Evolutionary conservation across 352 stramenopile species (phyloP), one percentile per base, ranked within the genome.

Genomic region (Phytophthora fragariaefolia): DNA sequence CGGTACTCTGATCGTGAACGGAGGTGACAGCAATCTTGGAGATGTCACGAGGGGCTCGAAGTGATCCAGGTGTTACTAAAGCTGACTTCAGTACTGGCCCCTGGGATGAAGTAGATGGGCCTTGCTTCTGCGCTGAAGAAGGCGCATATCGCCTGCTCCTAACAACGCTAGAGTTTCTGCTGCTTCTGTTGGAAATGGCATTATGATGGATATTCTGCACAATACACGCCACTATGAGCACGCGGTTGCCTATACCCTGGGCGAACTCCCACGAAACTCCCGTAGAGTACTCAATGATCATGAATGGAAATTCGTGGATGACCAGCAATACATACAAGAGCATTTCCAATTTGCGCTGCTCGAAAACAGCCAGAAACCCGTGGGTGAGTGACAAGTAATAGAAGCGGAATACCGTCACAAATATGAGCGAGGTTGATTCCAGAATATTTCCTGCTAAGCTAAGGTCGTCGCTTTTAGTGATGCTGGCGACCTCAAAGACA

Each of bases 361-460:
- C 6, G 8, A 67, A 15, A 26, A 64, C 26, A 30, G 6, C 18
- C 9, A 30, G 30, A 10, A 73, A 28, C 13, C 65, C 36, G n/a
- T 22, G 59, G 0, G 51, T 42, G 2, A 61, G 15, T n/a, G 65
- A 69, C 47, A 66, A 18, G 28, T 65, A 73, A 36, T 65, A 73
- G 20, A 73, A 73, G 45, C 66, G 66, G 28, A 69, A 73, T 7
- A 60, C 9, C 18, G 60, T 23, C 18, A 69, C 32, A 46, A 73
- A 69, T 0, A 60, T 2, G n/a, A 73, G 66, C 46, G 58, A 56
- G 8, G 59, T 23, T 20, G 49, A 54, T 34, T 73, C 58, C 3
- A 64, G 27, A 12, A 73, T 7, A 59, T 69, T 64, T 20, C 52
- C 43, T 18, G 28, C n/a, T 9, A 50, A 17, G 9, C 56, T 34